Percentiles rank a stretch among this genome's conserved stretches.
Evolutionary conservation across 805 yeast genomes (phyloP).

Genomic region (Lipomyces spencermartinsiae): DNA sequence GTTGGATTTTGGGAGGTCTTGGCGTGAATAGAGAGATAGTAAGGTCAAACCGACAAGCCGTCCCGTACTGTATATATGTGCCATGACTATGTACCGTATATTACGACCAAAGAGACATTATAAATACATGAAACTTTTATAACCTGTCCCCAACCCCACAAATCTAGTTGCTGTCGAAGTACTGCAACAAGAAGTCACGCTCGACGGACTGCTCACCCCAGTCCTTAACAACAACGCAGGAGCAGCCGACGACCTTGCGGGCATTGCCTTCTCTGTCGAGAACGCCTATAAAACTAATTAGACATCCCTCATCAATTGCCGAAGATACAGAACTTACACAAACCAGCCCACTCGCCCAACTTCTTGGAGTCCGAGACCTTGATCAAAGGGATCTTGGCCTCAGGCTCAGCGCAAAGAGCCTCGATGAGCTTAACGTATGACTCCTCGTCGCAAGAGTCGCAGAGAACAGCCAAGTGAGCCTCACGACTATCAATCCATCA

Average conservation of each 20-base stretch:
- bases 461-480: conserved; percentile 96
- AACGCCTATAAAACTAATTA: conserved; percentile 59
- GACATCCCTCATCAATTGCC: background rate
- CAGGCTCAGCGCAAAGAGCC: conserved; percentile 99
- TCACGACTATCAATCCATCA: conserved; percentile 55
- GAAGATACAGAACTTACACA: conserved; percentile 50
- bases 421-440: conserved; percentile 96
- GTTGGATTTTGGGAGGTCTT: background rate
- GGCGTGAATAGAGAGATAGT: background rate
- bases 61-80: background rate
- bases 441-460: conserved; percentile 98
- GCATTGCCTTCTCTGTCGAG: conserved; percentile 99
- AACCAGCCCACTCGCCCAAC: conserved; percentile 99
- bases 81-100: conserved; percentile 8
- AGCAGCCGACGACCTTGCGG: conserved; percentile 99
- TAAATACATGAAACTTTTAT: conserved; percentile 9
- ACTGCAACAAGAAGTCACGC: conserved; percentile 93
- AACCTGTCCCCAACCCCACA: background rate
- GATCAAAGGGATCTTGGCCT: conserved; percentile 94
- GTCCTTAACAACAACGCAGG: conserved; percentile 99
- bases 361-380: conserved; percentile 99
- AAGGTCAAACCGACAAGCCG: background rate
- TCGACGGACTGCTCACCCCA: conserved; percentile 99
- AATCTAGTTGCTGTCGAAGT: conserved; percentile 62
- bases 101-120: background rate